These are phyloP conservation scores for Neofusicoccum parvum DNA, from an alignment of 2,329 filamentous ascomycete genomes.

Conservation along the genomic window DNA sequence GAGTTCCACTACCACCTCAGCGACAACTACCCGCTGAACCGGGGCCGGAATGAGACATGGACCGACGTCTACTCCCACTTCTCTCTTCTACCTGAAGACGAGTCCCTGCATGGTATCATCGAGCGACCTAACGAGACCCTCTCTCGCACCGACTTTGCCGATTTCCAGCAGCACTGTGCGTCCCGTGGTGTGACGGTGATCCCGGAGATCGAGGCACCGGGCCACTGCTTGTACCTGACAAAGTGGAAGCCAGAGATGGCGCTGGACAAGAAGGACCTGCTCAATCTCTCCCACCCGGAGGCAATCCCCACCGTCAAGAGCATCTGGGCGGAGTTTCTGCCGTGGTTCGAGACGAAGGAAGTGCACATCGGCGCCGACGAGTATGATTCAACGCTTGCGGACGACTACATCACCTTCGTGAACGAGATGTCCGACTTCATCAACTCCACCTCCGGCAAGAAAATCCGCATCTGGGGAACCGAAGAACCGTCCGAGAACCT, in stretches of 20 bases:
- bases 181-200: conserved; percentile 39
- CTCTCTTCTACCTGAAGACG: conserved; percentile 42
- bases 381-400: conserved; percentile 38
- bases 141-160: conserved; percentile 37
- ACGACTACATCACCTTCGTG: conserved; percentile 42
- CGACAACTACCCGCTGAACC: conserved; percentile 53
- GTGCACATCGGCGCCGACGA: conserved; percentile 43
- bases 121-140: conserved; percentile 40
- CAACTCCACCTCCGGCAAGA: conserved; percentile 36
- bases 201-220: conserved; percentile 41
- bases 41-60: conserved; percentile 51
- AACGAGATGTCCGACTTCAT: conserved; percentile 40
- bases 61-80: conserved; percentile 50
- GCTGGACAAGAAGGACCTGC: conserved; percentile 37
- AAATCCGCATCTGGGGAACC: conserved; percentile 44
- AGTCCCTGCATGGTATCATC: conserved; percentile 36
- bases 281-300: conserved; percentile 40
- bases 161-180: conserved; percentile 39
- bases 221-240: conserved; percentile 39
- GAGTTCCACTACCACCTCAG: conserved; percentile 55
- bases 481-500: conserved; percentile 46
- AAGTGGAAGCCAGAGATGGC: conserved; percentile 45
- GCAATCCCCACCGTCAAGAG: conserved; percentile 39
- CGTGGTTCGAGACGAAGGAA: conserved; percentile 42
- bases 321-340: conserved; percentile 40